phyloP scores from a whole-genome alignment of 2,329 filamentous ascomycete species.

The Calonectria crousiana region DNA sequence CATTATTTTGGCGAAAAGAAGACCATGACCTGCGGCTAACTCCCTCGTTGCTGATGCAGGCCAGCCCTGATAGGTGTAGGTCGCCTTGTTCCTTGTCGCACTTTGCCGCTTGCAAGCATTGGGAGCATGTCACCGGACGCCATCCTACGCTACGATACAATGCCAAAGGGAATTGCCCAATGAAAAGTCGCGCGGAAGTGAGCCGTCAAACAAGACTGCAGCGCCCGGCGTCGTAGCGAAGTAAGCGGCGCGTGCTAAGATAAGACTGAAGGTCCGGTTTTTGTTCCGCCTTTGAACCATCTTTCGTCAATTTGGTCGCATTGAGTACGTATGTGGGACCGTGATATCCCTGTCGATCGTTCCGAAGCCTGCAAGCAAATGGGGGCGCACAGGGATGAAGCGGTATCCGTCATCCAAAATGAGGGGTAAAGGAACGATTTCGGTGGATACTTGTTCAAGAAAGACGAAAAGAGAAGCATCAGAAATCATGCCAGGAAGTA shows the following conservation, averaged over 20 bases:
- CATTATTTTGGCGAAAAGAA: background rate
- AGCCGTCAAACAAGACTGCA: background rate
- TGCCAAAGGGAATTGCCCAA: background rate
- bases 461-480: background rate
- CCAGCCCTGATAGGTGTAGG: background rate
- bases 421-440: background rate
- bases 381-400: background rate
- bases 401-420: background rate
- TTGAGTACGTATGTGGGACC: background rate
- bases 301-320: background rate
- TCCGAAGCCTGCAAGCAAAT: background rate
- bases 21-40: background rate
- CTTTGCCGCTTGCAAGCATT: background rate
- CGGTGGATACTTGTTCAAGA: background rate
- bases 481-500: background rate
- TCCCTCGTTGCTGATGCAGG: background rate
- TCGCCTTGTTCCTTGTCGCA: background rate
- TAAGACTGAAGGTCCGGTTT: background rate
- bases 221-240: background rate
- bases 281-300: background rate
- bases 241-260: background rate
- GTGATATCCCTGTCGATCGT: background rate
- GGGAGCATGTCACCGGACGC: background rate
- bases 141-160: background rate
- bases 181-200: background rate